These are phyloP conservation scores for Imleria badia DNA, from an alignment of 768 basidiomycete genomes.

Conservation along the genomic window DNA sequence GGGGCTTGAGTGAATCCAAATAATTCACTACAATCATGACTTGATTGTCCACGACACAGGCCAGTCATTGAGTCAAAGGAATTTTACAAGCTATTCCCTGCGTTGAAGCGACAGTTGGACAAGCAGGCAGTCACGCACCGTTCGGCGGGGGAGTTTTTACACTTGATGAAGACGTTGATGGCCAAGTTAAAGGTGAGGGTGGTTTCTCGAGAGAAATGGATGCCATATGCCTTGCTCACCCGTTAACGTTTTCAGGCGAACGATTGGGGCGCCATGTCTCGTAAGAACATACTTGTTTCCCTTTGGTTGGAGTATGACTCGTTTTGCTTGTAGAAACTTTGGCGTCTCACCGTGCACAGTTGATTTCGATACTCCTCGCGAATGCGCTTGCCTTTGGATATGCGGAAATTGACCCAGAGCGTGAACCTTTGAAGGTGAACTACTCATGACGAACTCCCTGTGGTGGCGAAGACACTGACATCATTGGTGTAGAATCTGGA, in stretches of 20 bases:
- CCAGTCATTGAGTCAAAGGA: constrained; percentile 62
- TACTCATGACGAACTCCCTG: not conserved
- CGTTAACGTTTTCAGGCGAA: constrained; percentile 38
- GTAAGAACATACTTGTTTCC: constrained; percentile 33
- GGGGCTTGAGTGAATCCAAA: not conserved
- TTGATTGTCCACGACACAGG: constrained; percentile 7
- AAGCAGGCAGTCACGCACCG: constrained; percentile 48
- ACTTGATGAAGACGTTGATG: constrained; percentile 61
- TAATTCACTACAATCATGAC: not conserved
- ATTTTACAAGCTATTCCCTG: constrained; percentile 56
- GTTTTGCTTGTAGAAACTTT: constrained; percentile 41
- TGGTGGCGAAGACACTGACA: not conserved
- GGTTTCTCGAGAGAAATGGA: not conserved
- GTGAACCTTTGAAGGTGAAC: constrained; percentile 50
- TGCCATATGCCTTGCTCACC: not conserved
- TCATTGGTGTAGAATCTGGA: constrained; percentile 47
- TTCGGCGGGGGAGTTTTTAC: constrained; percentile 54
- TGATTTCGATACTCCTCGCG: constrained; percentile 41
- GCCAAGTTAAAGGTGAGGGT: constrained; percentile 59
- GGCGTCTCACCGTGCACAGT: constrained; percentile 47
- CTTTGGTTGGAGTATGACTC: not conserved
- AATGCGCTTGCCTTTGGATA: constrained; percentile 50
- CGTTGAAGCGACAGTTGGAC: constrained; percentile 48
- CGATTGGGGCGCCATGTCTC: constrained; percentile 65
- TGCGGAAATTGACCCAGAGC: constrained; percentile 44